Percentiles rank a stretch among this genome's conserved stretches.
Evolutionary conservation across 2,329 filamentous ascomycete species (phyloP).

Genomic region (Epichloe baconii): DNA sequence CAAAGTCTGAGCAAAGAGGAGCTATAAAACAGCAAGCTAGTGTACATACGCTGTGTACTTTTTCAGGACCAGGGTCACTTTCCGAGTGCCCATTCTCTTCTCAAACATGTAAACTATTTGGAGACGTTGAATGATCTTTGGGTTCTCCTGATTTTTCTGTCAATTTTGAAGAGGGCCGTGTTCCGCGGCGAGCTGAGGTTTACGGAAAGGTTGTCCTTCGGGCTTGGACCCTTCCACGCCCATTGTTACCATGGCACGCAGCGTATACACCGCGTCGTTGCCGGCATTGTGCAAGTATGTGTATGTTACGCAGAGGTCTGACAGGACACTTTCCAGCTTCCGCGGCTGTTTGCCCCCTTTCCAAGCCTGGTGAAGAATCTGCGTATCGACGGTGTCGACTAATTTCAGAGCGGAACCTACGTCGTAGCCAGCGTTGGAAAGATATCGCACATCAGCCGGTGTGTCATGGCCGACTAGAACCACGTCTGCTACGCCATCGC

Average conservation of each 20-base stretch:
- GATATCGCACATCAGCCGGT: conserved; percentile 52
- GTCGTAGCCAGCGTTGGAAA: conserved; percentile 52
- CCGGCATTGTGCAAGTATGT: conserved; percentile 73
- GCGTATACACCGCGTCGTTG: conserved; percentile 72
- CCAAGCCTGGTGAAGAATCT: conserved; percentile 53
- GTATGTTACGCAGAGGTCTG: conserved; percentile 47
- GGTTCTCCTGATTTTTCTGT: not conserved
- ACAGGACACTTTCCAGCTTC: conserved; percentile 48
- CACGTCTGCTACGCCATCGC: conserved; percentile 33
- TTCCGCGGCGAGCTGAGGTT: not conserved
- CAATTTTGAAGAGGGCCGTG: not conserved
- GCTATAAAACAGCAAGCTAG: not conserved
- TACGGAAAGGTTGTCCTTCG: not conserved
- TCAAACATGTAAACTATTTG: not conserved
- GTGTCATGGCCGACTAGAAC: conserved; percentile 72
- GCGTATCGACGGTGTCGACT: conserved; percentile 59
- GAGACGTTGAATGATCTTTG: not conserved
- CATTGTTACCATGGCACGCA: conserved; percentile 54
- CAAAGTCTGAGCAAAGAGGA: conserved; percentile 2
- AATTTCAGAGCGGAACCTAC: conserved; percentile 37
- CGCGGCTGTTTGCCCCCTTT: conserved; percentile 37
- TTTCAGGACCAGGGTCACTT: not conserved
- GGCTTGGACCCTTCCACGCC: conserved; percentile 13
- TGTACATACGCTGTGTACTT: not conserved
- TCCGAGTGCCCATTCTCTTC: conserved; percentile 1